phyloP scores from a whole-genome alignment of 441 rosid genomes.

The Kokia cookei region DNA sequence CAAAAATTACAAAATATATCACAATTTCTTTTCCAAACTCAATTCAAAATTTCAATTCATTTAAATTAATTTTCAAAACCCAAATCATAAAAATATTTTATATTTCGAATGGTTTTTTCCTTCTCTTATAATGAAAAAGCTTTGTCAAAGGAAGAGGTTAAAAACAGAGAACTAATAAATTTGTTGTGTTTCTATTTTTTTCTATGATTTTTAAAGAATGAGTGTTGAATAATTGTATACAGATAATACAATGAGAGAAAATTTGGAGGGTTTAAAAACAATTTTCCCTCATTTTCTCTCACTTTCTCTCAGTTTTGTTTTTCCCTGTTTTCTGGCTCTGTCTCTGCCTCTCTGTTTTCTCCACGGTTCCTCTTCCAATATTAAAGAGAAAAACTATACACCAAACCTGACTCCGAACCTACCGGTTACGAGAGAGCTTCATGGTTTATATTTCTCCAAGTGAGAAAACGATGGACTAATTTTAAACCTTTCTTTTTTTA shows the following conservation, averaged over 20 bases:
- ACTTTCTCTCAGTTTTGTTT: conserved; percentile 7
- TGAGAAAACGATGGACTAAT: conserved; percentile 27
- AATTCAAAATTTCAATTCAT: conserved; percentile 2
- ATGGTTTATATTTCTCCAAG: conserved; percentile 21
- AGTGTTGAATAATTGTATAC: not conserved
- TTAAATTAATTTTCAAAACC: conserved; percentile 5
- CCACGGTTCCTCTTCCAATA: conserved; percentile 23
- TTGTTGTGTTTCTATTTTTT: not conserved
- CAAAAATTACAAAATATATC: not conserved
- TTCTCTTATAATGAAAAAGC: not conserved
- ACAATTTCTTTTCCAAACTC: not conserved
- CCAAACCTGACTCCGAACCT: conserved; percentile 65
- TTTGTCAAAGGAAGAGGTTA: not conserved
- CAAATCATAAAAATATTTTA: not conserved
- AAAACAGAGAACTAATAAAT: not conserved
- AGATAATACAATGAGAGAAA: conserved; percentile 11
- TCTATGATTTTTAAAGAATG: not conserved
- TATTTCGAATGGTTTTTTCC: not conserved
- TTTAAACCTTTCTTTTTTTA: conserved; percentile 6
- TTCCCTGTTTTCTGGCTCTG: not conserved
- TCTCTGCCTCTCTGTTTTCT: conserved; percentile 11
- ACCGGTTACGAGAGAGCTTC: conserved; percentile 18
- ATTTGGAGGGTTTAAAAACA: not conserved
- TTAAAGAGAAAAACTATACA: conserved; percentile 34
- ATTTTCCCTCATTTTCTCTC: conserved; percentile 14